Evolutionary conservation across 2,329 filamentous ascomycete genomes (phyloP).

Genomic region (Dactylellina parvicollis): DNA sequence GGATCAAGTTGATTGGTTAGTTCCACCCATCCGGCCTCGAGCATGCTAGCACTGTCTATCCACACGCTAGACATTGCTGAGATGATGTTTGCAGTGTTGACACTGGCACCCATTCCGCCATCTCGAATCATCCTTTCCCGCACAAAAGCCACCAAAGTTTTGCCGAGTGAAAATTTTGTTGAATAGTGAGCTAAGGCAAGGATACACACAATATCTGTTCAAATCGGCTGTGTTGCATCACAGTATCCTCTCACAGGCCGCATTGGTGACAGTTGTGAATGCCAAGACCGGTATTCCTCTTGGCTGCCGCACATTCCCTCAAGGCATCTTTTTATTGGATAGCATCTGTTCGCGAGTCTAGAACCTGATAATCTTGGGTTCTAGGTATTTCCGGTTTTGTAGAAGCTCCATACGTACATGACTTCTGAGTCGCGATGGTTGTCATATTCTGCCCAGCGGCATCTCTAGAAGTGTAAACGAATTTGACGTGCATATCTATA

Average conservation of each 20-base stretch:
- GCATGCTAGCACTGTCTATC: conserved; percentile 56
- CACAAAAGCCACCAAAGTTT: conserved; percentile 10
- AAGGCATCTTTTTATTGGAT: conserved; percentile 58
- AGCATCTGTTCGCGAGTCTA: conserved; percentile 57
- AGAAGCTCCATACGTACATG: conserved; percentile 56
- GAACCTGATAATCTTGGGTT: conserved; percentile 48
- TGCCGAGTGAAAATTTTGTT: not conserved
- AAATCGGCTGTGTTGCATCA: conserved; percentile 53
- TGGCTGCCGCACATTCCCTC: conserved; percentile 55
- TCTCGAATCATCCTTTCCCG: conserved; percentile 55
- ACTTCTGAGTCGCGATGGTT: conserved; percentile 58
- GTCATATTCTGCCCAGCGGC: conserved; percentile 60
- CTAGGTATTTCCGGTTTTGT: conserved; percentile 15
- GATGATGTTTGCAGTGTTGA: conserved; percentile 56
- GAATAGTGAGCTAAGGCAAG: not conserved
- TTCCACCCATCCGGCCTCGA: conserved; percentile 57
- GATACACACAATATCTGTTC: conserved; percentile 23
- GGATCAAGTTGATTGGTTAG: conserved; percentile 56
- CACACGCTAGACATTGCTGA: conserved; percentile 57
- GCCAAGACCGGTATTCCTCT: conserved; percentile 58
- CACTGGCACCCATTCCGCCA: conserved; percentile 54
- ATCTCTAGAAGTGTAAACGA: conserved; percentile 58
- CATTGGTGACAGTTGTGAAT: conserved; percentile 56
- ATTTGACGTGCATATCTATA: conserved; percentile 56
- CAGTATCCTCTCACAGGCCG: conserved; percentile 54